Evolutionary conservation across 2,329 filamentous ascomycete genomes (phyloP).

Genomic region (Aspergillus ochraceoroseus): DNA sequence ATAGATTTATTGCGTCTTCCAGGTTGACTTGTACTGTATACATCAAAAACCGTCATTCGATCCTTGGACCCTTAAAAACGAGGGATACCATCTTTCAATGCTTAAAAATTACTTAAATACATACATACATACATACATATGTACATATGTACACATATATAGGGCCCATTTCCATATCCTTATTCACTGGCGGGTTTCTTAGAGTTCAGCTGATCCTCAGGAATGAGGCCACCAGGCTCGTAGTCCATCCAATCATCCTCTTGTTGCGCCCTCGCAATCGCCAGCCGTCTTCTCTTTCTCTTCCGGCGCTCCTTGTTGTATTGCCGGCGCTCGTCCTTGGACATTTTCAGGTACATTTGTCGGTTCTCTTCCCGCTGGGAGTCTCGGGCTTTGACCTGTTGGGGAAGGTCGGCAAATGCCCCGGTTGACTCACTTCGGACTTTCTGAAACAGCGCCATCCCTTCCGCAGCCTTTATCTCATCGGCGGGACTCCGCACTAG

Average conservation of each 20-base stretch:
- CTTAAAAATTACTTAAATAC: no score
- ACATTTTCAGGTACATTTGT: slow-evolving; percentile 6
- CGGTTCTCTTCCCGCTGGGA: slow-evolving; percentile 4
- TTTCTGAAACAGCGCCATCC: slow-evolving; percentile 1
- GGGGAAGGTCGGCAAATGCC: slow-evolving; percentile 3
- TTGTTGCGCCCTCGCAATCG: slow-evolving; percentile 18
- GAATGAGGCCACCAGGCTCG: slow-evolving; percentile 18
- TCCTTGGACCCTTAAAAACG: no score
- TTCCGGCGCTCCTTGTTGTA: slow-evolving; percentile 23
- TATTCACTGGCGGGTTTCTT: neutral
- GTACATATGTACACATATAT: no score
- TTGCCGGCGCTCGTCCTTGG: slow-evolving; percentile 16
- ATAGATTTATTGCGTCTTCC: no score
- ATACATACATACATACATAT: no score
- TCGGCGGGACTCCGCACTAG: slow-evolving; percentile 2
- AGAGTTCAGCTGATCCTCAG: slow-evolving; percentile 13
- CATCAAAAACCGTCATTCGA: no score
- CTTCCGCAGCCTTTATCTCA: slow-evolving; percentile 2
- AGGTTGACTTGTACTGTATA: no score
- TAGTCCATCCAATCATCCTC: slow-evolving; percentile 25
- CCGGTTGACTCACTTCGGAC: neutral
- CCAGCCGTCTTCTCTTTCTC: slow-evolving; percentile 19
- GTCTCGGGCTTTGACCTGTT: neutral
- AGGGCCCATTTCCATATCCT: no score
- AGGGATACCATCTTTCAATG: no score